Percentiles rank a stretch among this genome's conserved stretches.
Conservation (phyloP, 148 eudicot species). For the Rhododendron mucronatum region DNA sequence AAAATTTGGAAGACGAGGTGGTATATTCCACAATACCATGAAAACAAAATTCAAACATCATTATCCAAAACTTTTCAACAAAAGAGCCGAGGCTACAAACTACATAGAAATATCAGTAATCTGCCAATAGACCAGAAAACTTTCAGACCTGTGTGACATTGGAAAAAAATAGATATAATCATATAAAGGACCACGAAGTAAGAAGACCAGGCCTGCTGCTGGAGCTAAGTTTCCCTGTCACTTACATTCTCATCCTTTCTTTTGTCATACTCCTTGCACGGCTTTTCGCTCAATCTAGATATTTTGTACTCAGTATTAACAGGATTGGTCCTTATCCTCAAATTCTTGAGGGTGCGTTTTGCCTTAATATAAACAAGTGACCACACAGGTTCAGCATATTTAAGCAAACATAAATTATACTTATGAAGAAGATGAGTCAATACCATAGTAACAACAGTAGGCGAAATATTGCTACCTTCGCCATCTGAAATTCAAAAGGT, state of each 20-base stretch:
- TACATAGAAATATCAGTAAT: no score
- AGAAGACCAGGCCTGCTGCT: not conserved
- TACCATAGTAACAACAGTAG: not conserved
- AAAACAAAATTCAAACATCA: no score
- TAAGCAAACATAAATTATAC: not conserved
- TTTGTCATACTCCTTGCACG: conserved; percentile 32
- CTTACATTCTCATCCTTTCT: not conserved
- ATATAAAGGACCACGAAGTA: not conserved
- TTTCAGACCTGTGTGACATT: no score
- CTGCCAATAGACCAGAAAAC: no score
- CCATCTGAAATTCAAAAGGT: conserved; percentile 44
- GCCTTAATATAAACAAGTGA: conserved; percentile 43
- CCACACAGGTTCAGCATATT: not conserved
- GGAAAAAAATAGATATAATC: not conserved
- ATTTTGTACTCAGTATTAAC: conserved; percentile 81
- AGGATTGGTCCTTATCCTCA: conserved; percentile 72
- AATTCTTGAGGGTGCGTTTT: conserved; percentile 65
- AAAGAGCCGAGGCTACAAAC: no score
- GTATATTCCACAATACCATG: no score
- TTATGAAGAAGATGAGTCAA: not conserved
- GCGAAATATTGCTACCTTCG: conserved; percentile 39
- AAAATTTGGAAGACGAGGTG: no score
- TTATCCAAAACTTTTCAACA: no score
- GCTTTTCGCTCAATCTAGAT: conserved; percentile 65
- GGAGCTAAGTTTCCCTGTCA: not conserved